These are phyloP conservation scores for Puya raimondii DNA, from an alignment of 176 grass and related monocot genomes.

Conservation along the genomic window DNA sequence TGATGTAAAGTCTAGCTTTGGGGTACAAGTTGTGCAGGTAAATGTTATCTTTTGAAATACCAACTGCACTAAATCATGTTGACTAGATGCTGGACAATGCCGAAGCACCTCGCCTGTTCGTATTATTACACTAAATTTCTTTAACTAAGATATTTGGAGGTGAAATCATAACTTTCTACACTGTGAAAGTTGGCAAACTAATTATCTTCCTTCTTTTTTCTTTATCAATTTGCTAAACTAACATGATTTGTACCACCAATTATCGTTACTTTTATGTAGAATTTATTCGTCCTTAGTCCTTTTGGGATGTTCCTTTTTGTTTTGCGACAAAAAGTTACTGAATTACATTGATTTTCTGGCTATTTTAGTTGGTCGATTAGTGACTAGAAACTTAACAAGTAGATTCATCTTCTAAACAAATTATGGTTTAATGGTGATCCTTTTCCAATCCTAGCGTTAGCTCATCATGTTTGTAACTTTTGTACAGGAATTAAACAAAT, in stretches of 20 bases:
- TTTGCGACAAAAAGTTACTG: background rate
- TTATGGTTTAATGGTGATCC: background rate
- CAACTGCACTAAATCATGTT: background rate
- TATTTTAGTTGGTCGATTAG: conserved; percentile 2
- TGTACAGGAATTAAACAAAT: conserved; percentile 63
- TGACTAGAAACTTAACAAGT: background rate
- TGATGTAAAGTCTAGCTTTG: conserved; percentile 89
- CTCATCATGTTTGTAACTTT: background rate
- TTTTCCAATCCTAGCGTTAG: too few relatives aligned
- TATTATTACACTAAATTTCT: background rate
- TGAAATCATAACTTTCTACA: background rate
- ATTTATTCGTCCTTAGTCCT: background rate
- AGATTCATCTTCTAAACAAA: background rate
- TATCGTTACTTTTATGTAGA: background rate
- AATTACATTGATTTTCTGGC: background rate
- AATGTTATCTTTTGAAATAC: conserved; percentile 3
- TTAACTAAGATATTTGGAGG: background rate
- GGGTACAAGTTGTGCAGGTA: conserved; percentile 96
- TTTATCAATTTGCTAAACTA: background rate
- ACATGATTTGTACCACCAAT: background rate
- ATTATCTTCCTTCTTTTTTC: background rate
- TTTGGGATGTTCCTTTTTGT: background rate
- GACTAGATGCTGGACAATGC: background rate
- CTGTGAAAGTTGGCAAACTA: background rate
- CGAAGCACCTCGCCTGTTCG: background rate